phyloP scores from a whole-genome alignment of 371 early-diverging fungal species.

The Gilbertella persicaria region DNA sequence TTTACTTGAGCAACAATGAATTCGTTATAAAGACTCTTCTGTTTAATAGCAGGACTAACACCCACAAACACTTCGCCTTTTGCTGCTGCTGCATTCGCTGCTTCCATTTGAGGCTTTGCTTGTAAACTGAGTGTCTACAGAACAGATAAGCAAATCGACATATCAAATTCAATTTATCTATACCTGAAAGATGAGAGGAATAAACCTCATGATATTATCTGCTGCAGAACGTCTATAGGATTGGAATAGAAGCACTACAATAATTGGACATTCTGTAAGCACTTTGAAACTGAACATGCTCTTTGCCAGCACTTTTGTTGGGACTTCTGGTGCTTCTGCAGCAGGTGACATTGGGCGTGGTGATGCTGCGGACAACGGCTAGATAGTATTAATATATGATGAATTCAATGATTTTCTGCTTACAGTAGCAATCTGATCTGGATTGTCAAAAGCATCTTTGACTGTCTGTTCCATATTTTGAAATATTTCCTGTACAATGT shows the following conservation, averaged over 20 bases:
- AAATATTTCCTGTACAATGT: constrained; percentile 91
- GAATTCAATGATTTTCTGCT: constrained; percentile 5
- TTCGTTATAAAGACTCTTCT: constrained; percentile 75
- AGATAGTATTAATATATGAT: constrained; percentile 3
- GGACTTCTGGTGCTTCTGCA: constrained; percentile 56
- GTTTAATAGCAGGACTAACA: constrained; percentile 76
- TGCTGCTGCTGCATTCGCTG: constrained; percentile 68
- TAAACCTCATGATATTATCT: constrained; percentile 79
- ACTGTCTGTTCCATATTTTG: constrained; percentile 86
- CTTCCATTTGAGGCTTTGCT: constrained; percentile 76
- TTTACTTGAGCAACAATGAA: constrained; percentile 90
- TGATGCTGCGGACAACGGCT: constrained; percentile 61
- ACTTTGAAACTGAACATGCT: constrained; percentile 94
- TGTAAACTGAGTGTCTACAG: constrained; percentile 72
- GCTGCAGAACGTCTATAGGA: constrained; percentile 78
- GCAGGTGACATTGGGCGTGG: constrained; percentile 83
- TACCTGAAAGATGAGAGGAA: constrained; percentile 88
- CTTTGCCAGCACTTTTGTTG: constrained; percentile 68
- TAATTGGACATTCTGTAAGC: constrained; percentile 95
- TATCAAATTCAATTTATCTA: neutral
- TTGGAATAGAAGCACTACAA: constrained; percentile 95
- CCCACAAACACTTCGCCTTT: constrained; percentile 79
- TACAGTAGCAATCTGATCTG: constrained; percentile 52
- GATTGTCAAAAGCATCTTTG: constrained; percentile 75
- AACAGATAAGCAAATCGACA: neutral